These are phyloP conservation scores for Pseudocercospora fijiensis DNA, from an alignment of 2,329 filamentous ascomycete species.

Conservation along the genomic window DNA sequence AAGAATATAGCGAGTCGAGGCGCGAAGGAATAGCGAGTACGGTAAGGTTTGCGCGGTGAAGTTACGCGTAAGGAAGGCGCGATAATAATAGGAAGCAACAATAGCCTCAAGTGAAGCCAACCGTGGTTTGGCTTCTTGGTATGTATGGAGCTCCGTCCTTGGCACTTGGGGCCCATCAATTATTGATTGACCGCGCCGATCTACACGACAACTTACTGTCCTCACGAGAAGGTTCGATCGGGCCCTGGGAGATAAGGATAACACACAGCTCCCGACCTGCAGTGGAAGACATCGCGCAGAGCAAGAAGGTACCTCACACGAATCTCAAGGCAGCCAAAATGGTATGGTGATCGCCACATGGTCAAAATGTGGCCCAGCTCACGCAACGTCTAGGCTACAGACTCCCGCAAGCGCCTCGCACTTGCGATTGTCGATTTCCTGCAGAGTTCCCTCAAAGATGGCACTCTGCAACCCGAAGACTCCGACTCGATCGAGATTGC, in stretches of 20 bases:
- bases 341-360: slow-evolving; percentile 3
- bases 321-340: slow-evolving; percentile 12
- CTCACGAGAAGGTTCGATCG: neutral
- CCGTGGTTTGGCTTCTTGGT: too few species aligned
- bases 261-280: neutral
- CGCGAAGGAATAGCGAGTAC: too few species aligned
- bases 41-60: too few species aligned
- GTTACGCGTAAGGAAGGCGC: too few species aligned
- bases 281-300: neutral
- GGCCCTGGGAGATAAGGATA: neutral
- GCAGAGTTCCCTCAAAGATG: slow-evolving; percentile 76
- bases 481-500: slow-evolving; percentile 92
- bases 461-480: slow-evolving; percentile 83
- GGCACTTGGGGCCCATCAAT: neutral
- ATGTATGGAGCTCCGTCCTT: too few species aligned
- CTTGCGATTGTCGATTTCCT: slow-evolving; percentile 98
- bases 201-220: neutral
- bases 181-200: neutral
- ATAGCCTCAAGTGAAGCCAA: too few species aligned
- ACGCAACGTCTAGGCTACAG: slow-evolving; percentile 38
- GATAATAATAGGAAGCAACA: too few species aligned
- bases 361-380: slow-evolving; percentile 4
- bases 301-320: neutral
- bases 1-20: too few species aligned
- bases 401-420: slow-evolving; percentile 80